Base-by-base conservation (phyloP, 2,329 filamentous ascomycete species). In the Colletotrichum somersetense region DNA sequence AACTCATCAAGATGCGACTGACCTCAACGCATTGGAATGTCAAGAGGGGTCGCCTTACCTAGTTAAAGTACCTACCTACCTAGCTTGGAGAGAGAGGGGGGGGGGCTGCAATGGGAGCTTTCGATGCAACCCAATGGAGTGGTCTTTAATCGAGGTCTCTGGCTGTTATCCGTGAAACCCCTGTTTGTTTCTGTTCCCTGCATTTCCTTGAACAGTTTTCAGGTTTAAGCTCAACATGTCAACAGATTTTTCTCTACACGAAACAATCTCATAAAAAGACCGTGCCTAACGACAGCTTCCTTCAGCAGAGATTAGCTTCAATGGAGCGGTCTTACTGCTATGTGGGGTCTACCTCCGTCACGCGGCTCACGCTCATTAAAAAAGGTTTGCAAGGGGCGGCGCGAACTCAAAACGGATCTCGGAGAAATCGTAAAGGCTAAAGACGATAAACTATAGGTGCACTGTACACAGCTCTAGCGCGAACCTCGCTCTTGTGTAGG, bases 241-340 rank as follows among this genome's bases (percentile, higher is more conserved):
- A 46, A 46, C 7, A 3, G 3, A 20, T 1, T 3, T 20, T n/a
- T n/a, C 8, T 46, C 18, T 46, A n/a, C 44, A 46, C 1, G 8
- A 46, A n/a, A 1, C 20, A n/a, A 46, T 4, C 8, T 11, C 20
- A 11, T 6, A 8, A 18, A 5, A 18, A 30, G 48, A 14, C 1
- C 12, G 3, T 5, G 7, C n/a, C 3, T 16, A 52, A 16, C 1
- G 4, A 4, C 6, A 0, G 1, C 1, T 50, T 14, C n/a, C 10
- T 40, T 48, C 50, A 26, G n/a, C 14, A 20, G 4, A 5, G 7
- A 30, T 26, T 11, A n/a, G 30, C 33, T 35, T n/a, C 33, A 14
- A 38, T 16, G 11, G 20, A 38, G 20, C 10, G 33, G 2, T 11
- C 4, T 18, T 18, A n/a, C 8, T 56, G 26, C 33, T 12, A 62